Base-by-base conservation (phyloP, 441 rosid species). In the Viola pubescens region DNA sequence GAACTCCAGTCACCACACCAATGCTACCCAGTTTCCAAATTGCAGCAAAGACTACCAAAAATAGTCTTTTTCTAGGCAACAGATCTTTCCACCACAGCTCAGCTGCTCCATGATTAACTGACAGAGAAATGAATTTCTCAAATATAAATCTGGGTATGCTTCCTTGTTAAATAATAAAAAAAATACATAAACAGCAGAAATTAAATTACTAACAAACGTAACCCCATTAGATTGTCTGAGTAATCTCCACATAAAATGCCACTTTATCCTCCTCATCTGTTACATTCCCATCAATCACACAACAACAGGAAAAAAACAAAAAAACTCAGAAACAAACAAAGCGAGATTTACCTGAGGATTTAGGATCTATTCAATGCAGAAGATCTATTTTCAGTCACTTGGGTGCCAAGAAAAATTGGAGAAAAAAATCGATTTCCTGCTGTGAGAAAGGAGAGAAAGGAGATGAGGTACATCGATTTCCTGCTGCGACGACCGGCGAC, bases 361-460 rank as follows among this genome's bases (percentile, higher is more conserved):
- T 68, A 52, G 54, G 71, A 74, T 52, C 37, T 68, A 73, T 80
- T 82, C 83, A 81, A 78, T 77, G 85, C 75, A 37, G 79, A 74
- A 82, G 83, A 80, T 79, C 79, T 78, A 78, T 66, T 71, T 26
- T 66, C 62, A 71, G 65, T 72, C 76, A 57, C 58, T 66, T 48
- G 64, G 50, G 19, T 16, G 60, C 50, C 48, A 60, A 43, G 52
- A 53, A 65, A 68, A 70, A 16, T 19, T 0, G 43, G 34, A 52
- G 52, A 66, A 61, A 59, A 57, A 48, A 59, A 26, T 26, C 34
- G n/a, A n/a, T n/a, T n/a, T n/a, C n/a, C n/a, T n/a, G n/a, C n/a
- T n/a, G n/a, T n/a, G n/a, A n/a, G n/a, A n/a, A n/a, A n/a, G n/a
- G n/a, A n/a, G n/a, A n/a, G n/a, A n/a, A n/a, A n/a, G n/a, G n/a